Base-by-base conservation (phyloP, 495 filamentous ascomycete species). In the Penicillium canariense region DNA sequence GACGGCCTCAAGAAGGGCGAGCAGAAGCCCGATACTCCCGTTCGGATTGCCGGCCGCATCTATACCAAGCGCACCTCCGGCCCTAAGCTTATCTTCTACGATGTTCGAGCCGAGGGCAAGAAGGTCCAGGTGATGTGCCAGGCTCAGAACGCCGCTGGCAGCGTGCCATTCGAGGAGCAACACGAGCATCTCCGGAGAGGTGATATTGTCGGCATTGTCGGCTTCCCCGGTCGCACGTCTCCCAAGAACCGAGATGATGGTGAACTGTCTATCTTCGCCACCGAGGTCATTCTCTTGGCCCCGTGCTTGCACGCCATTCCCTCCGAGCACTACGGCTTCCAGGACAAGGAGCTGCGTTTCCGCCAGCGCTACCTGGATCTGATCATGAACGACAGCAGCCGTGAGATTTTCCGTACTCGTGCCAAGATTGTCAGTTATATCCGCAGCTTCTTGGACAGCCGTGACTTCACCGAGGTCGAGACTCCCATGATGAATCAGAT, bases 401-500 rank as follows among this genome's bases (percentile, higher is more conserved):
- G 89, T 32, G 81, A 94, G 25, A 87, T 90, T 38, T 88, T 97
- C 70, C 75, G 87, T 56, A 90, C 88, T 14, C 83, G 94, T 20
- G 80, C 88, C 69, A 92, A 89, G 79, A 89, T 96, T 57, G 81
- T 96, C 54, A 80, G 77, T 50, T 96, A 88, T 66, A 85, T 97
- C 54, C 89, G 93, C 56, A 80, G 81, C 52, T 97, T 84, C 80
- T 90, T 98, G 60, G 90, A 97, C 60, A 79, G 79, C 49, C 80
- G 83, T 45, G 89, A 90, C 53, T 98, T 97, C 67, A 78, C 88
- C 44, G 92, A 97, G 70, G 90, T 97, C n/a, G 89, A 97, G 75
- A 97, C 94, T 1, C 95, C 95, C 8, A 96, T 97, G 84, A 89
- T 99, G 86, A 95, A 96, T 65, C 83, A 88, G 52, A 94, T 96